A percentile compares a stretch with the other conserved stretches of the same genome.
Conservation (phyloP, 257 asterid species). For the Osmanthus fragrans region DNA sequence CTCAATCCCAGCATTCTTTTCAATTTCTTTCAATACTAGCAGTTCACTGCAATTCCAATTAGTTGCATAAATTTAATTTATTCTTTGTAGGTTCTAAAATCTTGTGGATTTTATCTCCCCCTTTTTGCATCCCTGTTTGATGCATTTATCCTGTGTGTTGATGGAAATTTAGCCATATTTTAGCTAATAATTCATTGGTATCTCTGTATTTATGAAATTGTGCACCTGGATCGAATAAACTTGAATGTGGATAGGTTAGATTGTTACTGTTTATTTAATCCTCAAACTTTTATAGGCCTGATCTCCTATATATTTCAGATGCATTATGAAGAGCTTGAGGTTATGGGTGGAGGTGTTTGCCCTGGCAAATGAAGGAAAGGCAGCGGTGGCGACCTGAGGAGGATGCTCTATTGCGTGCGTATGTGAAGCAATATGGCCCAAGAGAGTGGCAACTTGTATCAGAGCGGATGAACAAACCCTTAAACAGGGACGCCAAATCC, state of each 20-base stretch:
- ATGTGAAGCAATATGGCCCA: slow-evolving; percentile 42
- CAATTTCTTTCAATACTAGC: too few relatives aligned
- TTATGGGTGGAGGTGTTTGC: slow-evolving; percentile 41
- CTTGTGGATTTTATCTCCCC: too few relatives aligned
- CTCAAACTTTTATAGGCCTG: too few relatives aligned
- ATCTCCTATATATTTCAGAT: slow-evolving; percentile 11
- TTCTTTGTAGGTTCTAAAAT: too few relatives aligned
- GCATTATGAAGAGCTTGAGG: slow-evolving; percentile 49
- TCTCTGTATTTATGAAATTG: too few relatives aligned
- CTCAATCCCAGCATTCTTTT: too few relatives aligned
- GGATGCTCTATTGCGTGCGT: slow-evolving; percentile 38
- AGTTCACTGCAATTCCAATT: too few relatives aligned
- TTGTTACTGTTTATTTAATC: too few relatives aligned
- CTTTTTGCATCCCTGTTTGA: not conserved
- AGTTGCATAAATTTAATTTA: too few relatives aligned
- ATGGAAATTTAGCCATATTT: not conserved
- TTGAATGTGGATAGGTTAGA: not conserved
- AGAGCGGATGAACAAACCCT: slow-evolving; percentile 52
- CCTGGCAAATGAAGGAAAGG: slow-evolving; percentile 63
- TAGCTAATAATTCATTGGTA: too few relatives aligned
- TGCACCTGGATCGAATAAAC: too few relatives aligned
- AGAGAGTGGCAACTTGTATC: slow-evolving; percentile 71
- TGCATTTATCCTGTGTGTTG: not conserved
- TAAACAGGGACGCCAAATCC: slow-evolving; percentile 62
- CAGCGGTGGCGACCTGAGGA: slow-evolving; percentile 46